Conservation (phyloP, 345 rosid genomes). For the Raphanus sativus region DNA sequence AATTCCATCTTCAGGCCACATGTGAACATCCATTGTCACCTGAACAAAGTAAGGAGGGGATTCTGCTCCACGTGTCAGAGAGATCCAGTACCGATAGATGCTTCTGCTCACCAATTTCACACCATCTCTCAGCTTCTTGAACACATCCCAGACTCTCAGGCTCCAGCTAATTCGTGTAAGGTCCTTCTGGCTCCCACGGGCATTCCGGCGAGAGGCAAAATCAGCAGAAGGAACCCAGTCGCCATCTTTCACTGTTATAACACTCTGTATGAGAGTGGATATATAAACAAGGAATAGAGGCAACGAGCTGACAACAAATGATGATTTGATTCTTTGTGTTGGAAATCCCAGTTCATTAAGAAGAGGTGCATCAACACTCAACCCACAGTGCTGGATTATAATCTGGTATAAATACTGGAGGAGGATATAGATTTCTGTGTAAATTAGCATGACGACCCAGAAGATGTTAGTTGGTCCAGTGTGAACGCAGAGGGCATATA, state of each 20-base stretch:
- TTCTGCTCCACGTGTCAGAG: slow-evolving; percentile 87
- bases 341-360: slow-evolving; percentile 87
- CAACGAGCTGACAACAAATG: slow-evolving; percentile 82
- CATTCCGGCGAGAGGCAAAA: slow-evolving; percentile 46
- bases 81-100: slow-evolving; percentile 73
- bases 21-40: slow-evolving; percentile 79
- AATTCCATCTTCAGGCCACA: slow-evolving; percentile 96
- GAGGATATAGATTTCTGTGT: slow-evolving; percentile 82
- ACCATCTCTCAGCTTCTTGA: slow-evolving; percentile 46
- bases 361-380: slow-evolving; percentile 52
- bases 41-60: slow-evolving; percentile 98
- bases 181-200: slow-evolving; percentile 54
- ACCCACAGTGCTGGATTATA: slow-evolving; percentile 84
- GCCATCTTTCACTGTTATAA: slow-evolving; percentile 89
- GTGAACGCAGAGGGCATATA: slow-evolving; percentile 86
- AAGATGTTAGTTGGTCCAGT: slow-evolving; percentile 84
- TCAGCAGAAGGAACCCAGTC: slow-evolving; percentile 76
- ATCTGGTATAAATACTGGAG: slow-evolving; percentile 88
- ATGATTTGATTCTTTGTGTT: slow-evolving; percentile 66
- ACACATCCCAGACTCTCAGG: slow-evolving; percentile 47
- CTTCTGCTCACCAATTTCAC: slow-evolving; percentile 57
- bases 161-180: slow-evolving; percentile 55
- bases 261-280: slow-evolving; percentile 91
- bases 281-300: slow-evolving; percentile 91
- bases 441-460: slow-evolving; percentile 87